A percentile compares a stretch with the other conserved stretches of the same genome.
phyloP scores from a whole-genome alignment of 1,284 basidiomycete species.

The Spongiforma sp. region DNA sequence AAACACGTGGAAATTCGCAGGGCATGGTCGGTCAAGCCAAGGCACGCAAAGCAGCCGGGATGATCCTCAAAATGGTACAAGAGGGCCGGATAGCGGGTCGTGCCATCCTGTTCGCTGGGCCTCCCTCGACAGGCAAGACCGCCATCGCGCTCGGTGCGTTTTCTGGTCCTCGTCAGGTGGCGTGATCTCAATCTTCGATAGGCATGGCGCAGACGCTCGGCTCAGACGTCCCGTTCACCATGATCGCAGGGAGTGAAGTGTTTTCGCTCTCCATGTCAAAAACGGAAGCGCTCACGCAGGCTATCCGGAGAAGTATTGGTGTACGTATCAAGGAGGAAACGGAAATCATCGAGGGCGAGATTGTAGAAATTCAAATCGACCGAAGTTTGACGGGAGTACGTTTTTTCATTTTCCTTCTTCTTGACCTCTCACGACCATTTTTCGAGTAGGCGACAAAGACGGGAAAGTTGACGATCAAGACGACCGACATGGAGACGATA shows the following conservation, averaged over 20 bases:
- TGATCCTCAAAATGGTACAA: slow-evolving; percentile 98
- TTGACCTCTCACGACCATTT: slow-evolving; percentile 5
- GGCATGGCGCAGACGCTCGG: slow-evolving; percentile 98
- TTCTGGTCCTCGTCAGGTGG: no score
- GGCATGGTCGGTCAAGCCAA: slow-evolving; percentile 98
- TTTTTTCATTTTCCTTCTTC: slow-evolving; percentile 22
- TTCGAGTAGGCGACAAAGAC: slow-evolving; percentile 96
- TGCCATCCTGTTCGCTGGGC: slow-evolving; percentile 95
- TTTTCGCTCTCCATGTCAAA: slow-evolving; percentile 99
- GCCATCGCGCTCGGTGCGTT: no score
- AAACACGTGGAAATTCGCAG: slow-evolving; percentile 87
- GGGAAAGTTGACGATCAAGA: slow-evolving; percentile 97
- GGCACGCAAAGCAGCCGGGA: slow-evolving; percentile 95
- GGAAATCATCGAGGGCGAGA: slow-evolving; percentile 97
- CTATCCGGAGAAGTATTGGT: slow-evolving; percentile 94
- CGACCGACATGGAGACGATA: slow-evolving; percentile 99
- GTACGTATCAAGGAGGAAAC: slow-evolving; percentile 98
- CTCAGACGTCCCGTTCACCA: slow-evolving; percentile 94
- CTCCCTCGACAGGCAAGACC: slow-evolving; percentile 96
- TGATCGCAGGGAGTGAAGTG: slow-evolving; percentile 96
- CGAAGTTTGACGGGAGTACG: slow-evolving; percentile 93
- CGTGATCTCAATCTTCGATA: slow-evolving; percentile 44
- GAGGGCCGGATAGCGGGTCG: slow-evolving; percentile 94
- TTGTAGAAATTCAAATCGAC: slow-evolving; percentile 99
- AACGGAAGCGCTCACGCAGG: slow-evolving; percentile 97